Percentiles rank a stretch among this genome's conserved stretches.
Evolutionary conservation across 805 yeast species (phyloP).

Genomic region (Metschnikowia aberdeeniae): DNA sequence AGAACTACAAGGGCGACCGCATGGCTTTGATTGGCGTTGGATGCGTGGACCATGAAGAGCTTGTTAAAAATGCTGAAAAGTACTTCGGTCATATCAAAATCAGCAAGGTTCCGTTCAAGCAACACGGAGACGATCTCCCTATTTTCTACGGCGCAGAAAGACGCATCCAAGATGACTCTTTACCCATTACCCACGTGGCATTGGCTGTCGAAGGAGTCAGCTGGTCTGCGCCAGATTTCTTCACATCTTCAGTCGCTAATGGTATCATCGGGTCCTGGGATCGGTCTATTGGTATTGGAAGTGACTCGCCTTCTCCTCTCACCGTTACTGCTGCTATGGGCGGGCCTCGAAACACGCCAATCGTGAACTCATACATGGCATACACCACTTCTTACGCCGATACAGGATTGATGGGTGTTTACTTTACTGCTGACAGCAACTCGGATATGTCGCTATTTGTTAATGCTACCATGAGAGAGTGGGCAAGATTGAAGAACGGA

Average conservation of each 20-base stretch:
- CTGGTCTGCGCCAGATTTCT: constrained; percentile 95
- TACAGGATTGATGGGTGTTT: constrained; percentile 97
- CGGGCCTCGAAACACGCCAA: constrained; percentile 53
- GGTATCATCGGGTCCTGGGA: constrained; percentile 98
- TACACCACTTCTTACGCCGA: constrained; percentile 96
- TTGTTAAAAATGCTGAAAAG: constrained; percentile 71
- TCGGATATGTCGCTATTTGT: constrained; percentile 63
- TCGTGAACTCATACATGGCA: constrained; percentile 94
- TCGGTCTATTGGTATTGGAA: constrained; percentile 80
- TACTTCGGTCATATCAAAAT: constrained; percentile 69
- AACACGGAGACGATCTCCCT: constrained; percentile 69
- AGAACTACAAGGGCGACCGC: constrained; percentile 91
- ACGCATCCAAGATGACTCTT: constrained; percentile 71
- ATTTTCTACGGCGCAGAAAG: constrained; percentile 82
- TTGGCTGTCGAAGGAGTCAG: constrained; percentile 96
- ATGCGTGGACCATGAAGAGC: constrained; percentile 80
- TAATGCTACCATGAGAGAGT: constrained; percentile 75
- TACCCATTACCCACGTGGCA: constrained; percentile 90
- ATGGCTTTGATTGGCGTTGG: constrained; percentile 99
- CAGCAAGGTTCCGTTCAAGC: constrained; percentile 65
- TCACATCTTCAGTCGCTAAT: constrained; percentile 92
- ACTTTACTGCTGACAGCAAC: constrained; percentile 77
- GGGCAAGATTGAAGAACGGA: constrained; percentile 84
- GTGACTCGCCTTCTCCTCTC: constrained; percentile 80
- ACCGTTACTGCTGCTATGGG: constrained; percentile 62